Percentiles rank a stretch among this genome's conserved stretches.
These are phyloP conservation scores for Mycosphaerelloides madeirae DNA, from an alignment of 2,329 filamentous ascomycete genomes.

Conservation along the genomic window DNA sequence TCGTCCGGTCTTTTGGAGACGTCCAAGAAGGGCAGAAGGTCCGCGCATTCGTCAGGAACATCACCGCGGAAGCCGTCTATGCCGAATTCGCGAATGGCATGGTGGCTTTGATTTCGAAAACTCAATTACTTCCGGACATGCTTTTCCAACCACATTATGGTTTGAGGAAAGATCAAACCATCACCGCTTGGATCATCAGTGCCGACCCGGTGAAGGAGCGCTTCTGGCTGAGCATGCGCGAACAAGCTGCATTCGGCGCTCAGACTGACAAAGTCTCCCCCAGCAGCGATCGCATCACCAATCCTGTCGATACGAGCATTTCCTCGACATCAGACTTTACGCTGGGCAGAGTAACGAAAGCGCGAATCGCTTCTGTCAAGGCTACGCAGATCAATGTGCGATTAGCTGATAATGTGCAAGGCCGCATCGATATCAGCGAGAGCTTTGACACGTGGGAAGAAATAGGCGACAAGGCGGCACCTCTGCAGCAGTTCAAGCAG, in stretches of 20 bases:
- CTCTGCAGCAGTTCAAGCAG: slow-evolving; percentile 67
- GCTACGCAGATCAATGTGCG: slow-evolving; percentile 89
- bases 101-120: slow-evolving; percentile 74
- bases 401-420: slow-evolving; percentile 80
- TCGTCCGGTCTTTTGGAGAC: slow-evolving; percentile 69
- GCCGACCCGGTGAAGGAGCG: slow-evolving; percentile 66
- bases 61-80: slow-evolving; percentile 75
- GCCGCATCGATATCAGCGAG: slow-evolving; percentile 89
- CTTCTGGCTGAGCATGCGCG: slow-evolving; percentile 61
- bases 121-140: slow-evolving; percentile 67
- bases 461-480: slow-evolving; percentile 75
- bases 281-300: slow-evolving; percentile 31
- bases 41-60: slow-evolving; percentile 78
- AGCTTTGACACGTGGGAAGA: slow-evolving; percentile 84
- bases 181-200: slow-evolving; percentile 67
- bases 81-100: slow-evolving; percentile 79
- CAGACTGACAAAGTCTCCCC: slow-evolving; percentile 16
- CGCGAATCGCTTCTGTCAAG: slow-evolving; percentile 76
- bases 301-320: slow-evolving; percentile 62
- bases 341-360: slow-evolving; percentile 69
- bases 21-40: slow-evolving; percentile 64
- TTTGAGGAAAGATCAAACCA: slow-evolving; percentile 68
- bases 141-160: slow-evolving; percentile 69
- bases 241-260: slow-evolving; percentile 38
- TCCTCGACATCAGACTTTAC: slow-evolving; percentile 65